Percentiles rank a stretch among this genome's conserved stretches.
Evolutionary conservation across 768 basidiomycete genomes (phyloP).

Genomic region (Tulasnella sp.): DNA sequence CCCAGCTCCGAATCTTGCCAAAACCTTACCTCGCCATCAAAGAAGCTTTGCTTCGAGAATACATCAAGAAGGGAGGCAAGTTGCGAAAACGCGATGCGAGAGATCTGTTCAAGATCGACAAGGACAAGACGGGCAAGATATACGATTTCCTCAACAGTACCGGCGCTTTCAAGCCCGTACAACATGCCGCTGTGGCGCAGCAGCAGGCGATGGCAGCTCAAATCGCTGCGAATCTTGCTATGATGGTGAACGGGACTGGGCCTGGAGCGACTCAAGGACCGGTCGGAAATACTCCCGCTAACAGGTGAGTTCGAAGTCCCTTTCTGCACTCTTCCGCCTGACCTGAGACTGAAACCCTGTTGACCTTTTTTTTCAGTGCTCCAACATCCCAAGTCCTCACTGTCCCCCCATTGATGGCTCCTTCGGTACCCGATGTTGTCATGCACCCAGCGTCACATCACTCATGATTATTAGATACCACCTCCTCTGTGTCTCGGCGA

Average conservation of each 20-base stretch:
- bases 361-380: background rate
- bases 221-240: background rate
- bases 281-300: background rate
- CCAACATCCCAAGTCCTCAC: background rate
- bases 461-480: constrained; percentile 6
- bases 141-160: constrained; percentile 93
- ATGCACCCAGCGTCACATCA: constrained; percentile 4
- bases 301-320: background rate
- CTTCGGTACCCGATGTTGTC: background rate
- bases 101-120: constrained; percentile 89
- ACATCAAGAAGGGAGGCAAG: constrained; percentile 84
- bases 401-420: constrained; percentile 13
- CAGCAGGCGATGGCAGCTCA: constrained; percentile 14
- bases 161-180: constrained; percentile 49
- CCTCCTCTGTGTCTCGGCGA: background rate
- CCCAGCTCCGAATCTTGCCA: constrained; percentile 85
- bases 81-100: constrained; percentile 86
- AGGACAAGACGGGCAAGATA: constrained; percentile 87
- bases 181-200: background rate
- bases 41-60: constrained; percentile 91
- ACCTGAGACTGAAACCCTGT: background rate
- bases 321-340: background rate
- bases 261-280: background rate
- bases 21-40: constrained; percentile 96
- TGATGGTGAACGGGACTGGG: background rate